Base-by-base conservation (phyloP, 768 basidiomycete species). In the Galerina sulciceps region DNA sequence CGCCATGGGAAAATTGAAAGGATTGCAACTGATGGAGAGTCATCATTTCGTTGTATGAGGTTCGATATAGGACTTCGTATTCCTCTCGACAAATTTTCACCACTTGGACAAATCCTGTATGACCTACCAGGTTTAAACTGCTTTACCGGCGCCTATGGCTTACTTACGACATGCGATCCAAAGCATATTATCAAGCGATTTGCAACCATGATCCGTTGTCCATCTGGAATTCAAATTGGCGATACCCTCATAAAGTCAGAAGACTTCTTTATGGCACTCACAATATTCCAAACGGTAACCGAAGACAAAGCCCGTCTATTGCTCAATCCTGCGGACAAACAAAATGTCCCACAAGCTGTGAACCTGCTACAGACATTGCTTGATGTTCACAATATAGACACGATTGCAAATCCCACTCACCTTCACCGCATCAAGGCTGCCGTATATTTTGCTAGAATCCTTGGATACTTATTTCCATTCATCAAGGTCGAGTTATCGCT, bases 181-280 rank as follows among this genome's bases (percentile, higher is more conserved):
- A 72, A 71, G 52, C 73, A 74, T 58, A 63, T 74, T 3, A 44
- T 66, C 34, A 74, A 74, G 53, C 59, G 67, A 8, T 67, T 69
- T 59, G 72, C 66, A 18, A 66, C 71, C 35, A 53, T 69, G 40
- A 31, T 69, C 15, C 52, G 70, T 1, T 67, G 58, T n/a, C 31
- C 54, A 10, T n/a, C 5, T 10, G 66, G 67, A 11, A 62, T 72
- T 10, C 35, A 57, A 22, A 22, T 70, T 43, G 55, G 55, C 3
- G 55, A 68, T 34, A 62, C 54, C 2, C 8, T 37, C 9, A 40
- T 67, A 2, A 47, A 35, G 5, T 37, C 59, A 2, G 47, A 51
- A 4, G 57, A 67, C 53, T n/a, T n/a, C n/a, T n/a, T n/a, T n/a
- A 35, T 67, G 31, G 48, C 63, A 49, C 58, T 69, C 9, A 38